phyloP scores from a whole-genome alignment of 2,329 filamentous ascomycete species.

The Botrytis tulipae region DNA sequence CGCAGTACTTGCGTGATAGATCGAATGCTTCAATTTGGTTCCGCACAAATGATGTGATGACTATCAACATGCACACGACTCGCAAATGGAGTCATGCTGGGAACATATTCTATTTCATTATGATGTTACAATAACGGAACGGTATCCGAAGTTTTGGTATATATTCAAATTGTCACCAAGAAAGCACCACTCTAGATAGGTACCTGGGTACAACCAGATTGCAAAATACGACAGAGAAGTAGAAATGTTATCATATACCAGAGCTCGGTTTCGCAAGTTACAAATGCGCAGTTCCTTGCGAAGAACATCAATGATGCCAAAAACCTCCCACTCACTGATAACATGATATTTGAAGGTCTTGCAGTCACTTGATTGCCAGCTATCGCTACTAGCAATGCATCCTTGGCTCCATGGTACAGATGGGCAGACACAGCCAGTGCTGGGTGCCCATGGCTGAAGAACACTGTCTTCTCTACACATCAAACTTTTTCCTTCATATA shows the following conservation, averaged over 20 bases:
- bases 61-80: not conserved
- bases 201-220: too few species aligned
- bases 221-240: not conserved
- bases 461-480: not conserved
- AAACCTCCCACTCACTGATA: not conserved
- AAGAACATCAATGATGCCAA: not conserved
- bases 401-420: not conserved
- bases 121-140: not conserved
- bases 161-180: not conserved
- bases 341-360: not conserved
- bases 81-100: not conserved
- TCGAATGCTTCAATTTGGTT: not conserved
- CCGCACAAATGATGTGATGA: not conserved
- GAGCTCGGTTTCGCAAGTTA: not conserved
- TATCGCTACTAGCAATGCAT: not conserved
- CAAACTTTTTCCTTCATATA: not conserved
- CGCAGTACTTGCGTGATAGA: not conserved
- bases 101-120: not conserved
- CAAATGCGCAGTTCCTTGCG: too few species aligned
- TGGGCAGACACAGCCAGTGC: not conserved
- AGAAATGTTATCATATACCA: not conserved
- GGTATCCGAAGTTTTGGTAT: not conserved
- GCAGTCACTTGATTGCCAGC: conserved; percentile 5
- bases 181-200: not conserved
- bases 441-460: not conserved